Evolutionary conservation across 2,329 filamentous ascomycete genomes (phyloP).

Genomic region (Claviceps monticola): DNA sequence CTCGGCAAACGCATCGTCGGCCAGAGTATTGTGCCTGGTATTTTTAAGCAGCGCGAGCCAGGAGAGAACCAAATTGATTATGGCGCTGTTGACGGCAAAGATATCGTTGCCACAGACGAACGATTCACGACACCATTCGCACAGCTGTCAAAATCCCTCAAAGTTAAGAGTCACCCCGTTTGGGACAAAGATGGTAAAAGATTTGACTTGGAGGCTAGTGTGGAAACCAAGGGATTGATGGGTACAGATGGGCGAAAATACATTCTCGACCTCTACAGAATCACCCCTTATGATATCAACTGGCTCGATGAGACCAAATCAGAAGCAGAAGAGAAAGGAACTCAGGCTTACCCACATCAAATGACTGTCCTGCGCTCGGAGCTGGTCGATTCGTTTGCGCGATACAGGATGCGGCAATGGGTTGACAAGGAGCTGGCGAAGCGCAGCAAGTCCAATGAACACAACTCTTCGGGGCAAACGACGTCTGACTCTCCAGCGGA

Average conservation of each 20-base stretch:
- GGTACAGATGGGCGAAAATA: constrained; percentile 96
- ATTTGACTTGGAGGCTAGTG: constrained; percentile 85
- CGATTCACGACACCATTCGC: constrained; percentile 73
- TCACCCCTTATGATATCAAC: constrained; percentile 77
- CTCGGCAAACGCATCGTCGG: constrained; percentile 93
- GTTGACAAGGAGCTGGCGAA: constrained; percentile 64
- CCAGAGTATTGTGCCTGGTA: constrained; percentile 95
- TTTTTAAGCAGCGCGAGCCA: constrained; percentile 96
- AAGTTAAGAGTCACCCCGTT: constrained; percentile 86
- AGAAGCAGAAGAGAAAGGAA: constrained; percentile 27
- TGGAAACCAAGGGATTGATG: constrained; percentile 95
- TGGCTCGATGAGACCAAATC: constrained; percentile 70
- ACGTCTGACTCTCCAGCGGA: constrained; percentile 23
- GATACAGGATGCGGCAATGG: constrained; percentile 78
- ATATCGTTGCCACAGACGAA: constrained; percentile 82
- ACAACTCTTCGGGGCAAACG: constrained; percentile 22
- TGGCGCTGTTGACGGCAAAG: constrained; percentile 92
- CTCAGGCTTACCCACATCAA: constrained; percentile 67
- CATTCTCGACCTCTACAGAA: constrained; percentile 88
- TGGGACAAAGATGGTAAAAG: constrained; percentile 94
- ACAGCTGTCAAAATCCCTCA: constrained; percentile 79
- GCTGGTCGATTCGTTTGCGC: constrained; percentile 74
- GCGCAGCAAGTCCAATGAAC: constrained; percentile 27
- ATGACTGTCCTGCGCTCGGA: constrained; percentile 92
- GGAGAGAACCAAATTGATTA: constrained; percentile 99